phyloP scores from a whole-genome alignment of 106 monocot genomes.

The Ottelia alismoides region DNA sequence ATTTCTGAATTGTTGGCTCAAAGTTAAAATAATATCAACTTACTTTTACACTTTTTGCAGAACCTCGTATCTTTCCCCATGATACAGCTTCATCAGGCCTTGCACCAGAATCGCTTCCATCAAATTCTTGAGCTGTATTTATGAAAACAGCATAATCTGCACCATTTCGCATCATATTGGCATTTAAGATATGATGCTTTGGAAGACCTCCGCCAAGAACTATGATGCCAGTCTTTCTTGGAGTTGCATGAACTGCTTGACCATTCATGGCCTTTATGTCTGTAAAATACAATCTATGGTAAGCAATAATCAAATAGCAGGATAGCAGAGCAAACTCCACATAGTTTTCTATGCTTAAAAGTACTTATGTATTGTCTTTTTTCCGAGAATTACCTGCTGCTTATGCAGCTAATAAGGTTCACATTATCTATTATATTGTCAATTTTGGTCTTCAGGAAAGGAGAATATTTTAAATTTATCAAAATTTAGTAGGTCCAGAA shows the following conservation, averaged over 20 bases:
- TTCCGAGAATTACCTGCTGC: too few relatives aligned
- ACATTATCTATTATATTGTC: too few relatives aligned
- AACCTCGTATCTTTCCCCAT: slow-evolving; percentile 87
- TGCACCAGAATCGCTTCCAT: slow-evolving; percentile 98
- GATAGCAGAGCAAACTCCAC: too few relatives aligned
- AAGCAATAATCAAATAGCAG: not conserved
- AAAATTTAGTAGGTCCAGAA: too few relatives aligned
- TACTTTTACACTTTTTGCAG: slow-evolving; percentile 84
- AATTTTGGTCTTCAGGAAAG: too few relatives aligned
- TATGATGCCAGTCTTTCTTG: slow-evolving; percentile 82
- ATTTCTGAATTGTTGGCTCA: too few relatives aligned
- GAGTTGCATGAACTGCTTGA: slow-evolving; percentile 64
- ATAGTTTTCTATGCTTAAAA: too few relatives aligned
- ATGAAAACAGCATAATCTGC: slow-evolving; percentile 94
- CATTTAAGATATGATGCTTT: slow-evolving; percentile 91
- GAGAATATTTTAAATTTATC: too few relatives aligned
- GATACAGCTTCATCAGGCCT: slow-evolving; percentile 94
- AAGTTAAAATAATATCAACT: too few relatives aligned
- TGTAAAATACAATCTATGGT: slow-evolving; percentile 17
- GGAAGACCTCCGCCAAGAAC: slow-evolving; percentile 93
- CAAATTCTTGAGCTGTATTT: slow-evolving; percentile 91
- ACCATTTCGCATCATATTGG: slow-evolving; percentile 89
- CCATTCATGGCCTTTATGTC: slow-evolving; percentile 80
- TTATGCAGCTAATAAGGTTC: too few relatives aligned
- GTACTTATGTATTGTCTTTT: too few relatives aligned